These are phyloP conservation scores for Rhodotorula sp. DNA, from an alignment of 1,284 basidiomycete species.

Conservation along the genomic window DNA sequence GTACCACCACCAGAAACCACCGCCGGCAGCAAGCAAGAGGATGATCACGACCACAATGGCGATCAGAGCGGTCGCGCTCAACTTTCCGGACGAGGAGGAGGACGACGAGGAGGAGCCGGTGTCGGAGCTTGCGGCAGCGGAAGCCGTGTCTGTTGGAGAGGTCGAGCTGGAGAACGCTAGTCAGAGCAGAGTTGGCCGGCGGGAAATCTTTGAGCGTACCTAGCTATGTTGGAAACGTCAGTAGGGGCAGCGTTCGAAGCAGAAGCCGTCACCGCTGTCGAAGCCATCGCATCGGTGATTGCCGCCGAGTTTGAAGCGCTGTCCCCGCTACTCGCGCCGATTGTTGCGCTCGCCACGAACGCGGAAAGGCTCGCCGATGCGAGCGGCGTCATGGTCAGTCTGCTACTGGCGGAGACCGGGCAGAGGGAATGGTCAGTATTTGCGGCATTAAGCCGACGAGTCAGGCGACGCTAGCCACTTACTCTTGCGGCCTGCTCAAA, in stretches of 20 bases:
- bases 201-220: no score
- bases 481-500: no score
- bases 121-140: no score
- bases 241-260: no score
- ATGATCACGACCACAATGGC: constrained; percentile 6
- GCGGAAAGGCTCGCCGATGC: no score
- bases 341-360: background rate
- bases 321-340: background rate
- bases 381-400: no score
- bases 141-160: background rate
- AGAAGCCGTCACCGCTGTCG: background rate
- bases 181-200: no score
- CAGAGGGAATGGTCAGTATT: no score
- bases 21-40: background rate
- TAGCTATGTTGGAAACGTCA: background rate
- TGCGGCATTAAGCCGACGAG: no score
- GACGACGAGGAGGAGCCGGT: background rate
- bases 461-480: no score
- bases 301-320: background rate
- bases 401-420: no score
- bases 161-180: background rate
- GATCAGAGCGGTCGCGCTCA: background rate
- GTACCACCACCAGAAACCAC: constrained; percentile 17
- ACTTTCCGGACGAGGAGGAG: background rate
- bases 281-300: background rate